These are phyloP conservation scores for Larix kaempferi DNA, from an alignment of 75 land plant genomes.

Conservation along the genomic window DNA sequence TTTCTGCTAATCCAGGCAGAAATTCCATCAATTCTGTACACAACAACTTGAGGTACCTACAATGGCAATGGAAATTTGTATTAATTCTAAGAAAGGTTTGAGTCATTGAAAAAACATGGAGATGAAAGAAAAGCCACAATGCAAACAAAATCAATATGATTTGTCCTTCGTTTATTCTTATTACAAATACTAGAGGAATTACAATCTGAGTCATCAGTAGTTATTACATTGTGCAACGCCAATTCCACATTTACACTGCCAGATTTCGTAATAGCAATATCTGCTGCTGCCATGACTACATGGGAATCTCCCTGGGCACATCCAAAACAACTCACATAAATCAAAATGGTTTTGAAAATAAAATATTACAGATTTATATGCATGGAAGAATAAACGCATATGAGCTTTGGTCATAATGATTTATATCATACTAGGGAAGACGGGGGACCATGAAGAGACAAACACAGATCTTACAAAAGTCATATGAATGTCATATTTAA, in stretches of 20 bases:
- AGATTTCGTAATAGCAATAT: constrained; percentile 28
- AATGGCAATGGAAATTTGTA: not conserved
- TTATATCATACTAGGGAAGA: not conserved
- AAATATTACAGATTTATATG: not conserved
- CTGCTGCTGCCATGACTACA: constrained; percentile 25
- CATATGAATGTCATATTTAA: not conserved
- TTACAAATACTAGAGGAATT: not conserved
- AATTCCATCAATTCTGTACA: constrained; percentile 19
- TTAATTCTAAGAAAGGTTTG: not conserved
- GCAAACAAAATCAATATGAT: not conserved
- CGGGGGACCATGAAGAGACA: not conserved
- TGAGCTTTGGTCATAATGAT: not conserved
- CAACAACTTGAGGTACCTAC: constrained; percentile 33
- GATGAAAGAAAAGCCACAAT: not conserved
- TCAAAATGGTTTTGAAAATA: not conserved
- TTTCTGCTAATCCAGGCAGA: constrained; percentile 22
- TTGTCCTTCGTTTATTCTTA: not conserved
- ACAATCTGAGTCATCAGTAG: not conserved
- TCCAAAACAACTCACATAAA: not conserved
- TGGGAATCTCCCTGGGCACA: constrained; percentile 18
- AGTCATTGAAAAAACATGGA: not conserved
- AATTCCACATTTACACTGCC: constrained; percentile 31
- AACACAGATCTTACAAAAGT: not conserved
- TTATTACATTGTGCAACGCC: constrained; percentile 20
- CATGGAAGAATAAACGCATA: not conserved